Evolutionary conservation across 257 asterid species (phyloP), one percentile per base, ranked within the genome.

Genomic region (Nicotiana tomentosiformis): DNA sequence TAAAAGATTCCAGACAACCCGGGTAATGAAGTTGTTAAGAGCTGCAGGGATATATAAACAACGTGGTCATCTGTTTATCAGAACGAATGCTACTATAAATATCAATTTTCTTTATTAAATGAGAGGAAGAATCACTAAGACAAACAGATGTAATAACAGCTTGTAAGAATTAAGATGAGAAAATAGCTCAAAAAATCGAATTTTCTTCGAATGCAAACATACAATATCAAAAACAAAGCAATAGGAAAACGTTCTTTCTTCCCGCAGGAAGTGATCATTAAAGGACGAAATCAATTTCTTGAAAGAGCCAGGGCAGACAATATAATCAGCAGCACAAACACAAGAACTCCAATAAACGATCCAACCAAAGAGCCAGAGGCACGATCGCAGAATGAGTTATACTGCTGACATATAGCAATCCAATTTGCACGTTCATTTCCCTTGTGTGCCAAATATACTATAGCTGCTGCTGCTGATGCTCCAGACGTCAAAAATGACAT

Each of bases 381-480:
- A 18, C 97, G 87, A 23, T 88, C 97, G 14, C 98, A 94, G 84
- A 90, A 87, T 17, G 97, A 85, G 90, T 87, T 87, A 83, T 85
- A 84, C 16, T 90, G 92, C 4, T 91, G 90, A 53, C 98, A 94
- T 14, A 94, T 90, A 12, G 92, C 88, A 16, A 33, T 7, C 95
- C 94, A 90, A 29, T 90, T 89, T 51, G 91, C 92, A 84, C 68
- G 68, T 15, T 33, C 85, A 74, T 88, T 93, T 20, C 96, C 97
- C 81, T 84, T 89, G 88, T 91, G 93, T 39, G 97, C 97, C 29
- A 93, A 67, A 87, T 94, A 85, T 12, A 86, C 93, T 5, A 93
- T 89, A 30, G 92, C 94, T 49, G 98, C 92, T 2, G 98, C 94
- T 1, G 98, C 93, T 57, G 98, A 93, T 39, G 95, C 97, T 49